A percentile compares a stretch with the other conserved stretches of the same genome.
Evolutionary conservation across 305 asterid genomes (phyloP).

Genomic region (Lippia alba): DNA sequence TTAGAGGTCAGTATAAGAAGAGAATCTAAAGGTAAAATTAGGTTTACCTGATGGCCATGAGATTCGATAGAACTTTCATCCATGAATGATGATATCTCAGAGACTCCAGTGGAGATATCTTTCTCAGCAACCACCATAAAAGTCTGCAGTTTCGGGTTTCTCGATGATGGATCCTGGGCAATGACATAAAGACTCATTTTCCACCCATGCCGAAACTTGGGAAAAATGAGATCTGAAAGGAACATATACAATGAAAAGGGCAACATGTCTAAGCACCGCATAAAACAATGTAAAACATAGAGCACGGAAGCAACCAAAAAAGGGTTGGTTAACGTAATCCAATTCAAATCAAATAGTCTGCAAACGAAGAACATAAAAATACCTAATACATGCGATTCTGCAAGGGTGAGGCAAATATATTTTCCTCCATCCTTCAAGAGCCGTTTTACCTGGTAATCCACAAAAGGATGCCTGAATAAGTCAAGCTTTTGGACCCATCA

Average conservation of each 20-base stretch:
- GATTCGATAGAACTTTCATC: constrained; percentile 48
- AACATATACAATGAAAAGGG: constrained; percentile 25
- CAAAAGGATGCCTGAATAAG: constrained; percentile 26
- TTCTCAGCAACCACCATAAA: constrained; percentile 84
- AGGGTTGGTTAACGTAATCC: background rate
- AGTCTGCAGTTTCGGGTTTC: constrained; percentile 63
- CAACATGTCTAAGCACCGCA: constrained; percentile 26
- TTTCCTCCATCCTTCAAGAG: constrained; percentile 76
- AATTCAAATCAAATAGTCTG: background rate
- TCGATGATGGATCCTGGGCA: constrained; percentile 55
- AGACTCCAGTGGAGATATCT: constrained; percentile 53
- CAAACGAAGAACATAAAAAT: constrained; percentile 28
- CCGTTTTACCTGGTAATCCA: constrained; percentile 76
- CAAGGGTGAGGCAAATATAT: constrained; percentile 89
- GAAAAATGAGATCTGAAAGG: constrained; percentile 71
- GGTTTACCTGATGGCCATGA: constrained; percentile 68
- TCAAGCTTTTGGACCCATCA: constrained; percentile 31
- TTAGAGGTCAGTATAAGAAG: background rate
- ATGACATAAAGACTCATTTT: constrained; percentile 70
- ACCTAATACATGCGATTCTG: constrained; percentile 93
- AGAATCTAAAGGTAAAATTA: constrained; percentile 17
- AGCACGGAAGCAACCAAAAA: constrained; percentile 21
- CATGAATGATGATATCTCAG: constrained; percentile 54
- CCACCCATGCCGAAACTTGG: constrained; percentile 90
- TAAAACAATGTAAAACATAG: constrained; percentile 11